phyloP scores from a whole-genome alignment of 768 basidiomycete genomes.

The Cystoderma amianthinum region DNA sequence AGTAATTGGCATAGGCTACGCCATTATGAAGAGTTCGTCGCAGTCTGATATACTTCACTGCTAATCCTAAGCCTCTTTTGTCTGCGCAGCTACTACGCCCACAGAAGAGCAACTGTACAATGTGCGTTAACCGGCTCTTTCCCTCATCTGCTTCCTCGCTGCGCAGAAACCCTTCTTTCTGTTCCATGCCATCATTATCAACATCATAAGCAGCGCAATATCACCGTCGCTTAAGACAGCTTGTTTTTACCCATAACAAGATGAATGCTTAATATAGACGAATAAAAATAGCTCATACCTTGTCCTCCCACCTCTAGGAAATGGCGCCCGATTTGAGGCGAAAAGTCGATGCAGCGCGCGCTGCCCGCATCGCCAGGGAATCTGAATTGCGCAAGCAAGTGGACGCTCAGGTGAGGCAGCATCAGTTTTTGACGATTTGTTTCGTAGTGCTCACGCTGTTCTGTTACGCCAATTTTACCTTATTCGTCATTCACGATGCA shows the following conservation, averaged over 20 bases:
- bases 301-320: conserved; percentile 37
- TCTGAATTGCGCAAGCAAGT: conserved; percentile 43
- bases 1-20: conserved; percentile 54
- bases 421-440: neutral
- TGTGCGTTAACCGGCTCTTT: conserved; percentile 19
- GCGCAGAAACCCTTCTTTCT: neutral
- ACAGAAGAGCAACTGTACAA: conserved; percentile 49
- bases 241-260: too few relatives aligned
- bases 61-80: conserved; percentile 6
- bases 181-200: neutral
- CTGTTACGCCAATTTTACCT: neutral
- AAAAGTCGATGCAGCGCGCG: conserved; percentile 55
- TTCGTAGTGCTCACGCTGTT: neutral
- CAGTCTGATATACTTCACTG: neutral
- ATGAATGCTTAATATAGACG: too few relatives aligned
- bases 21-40: conserved; percentile 51
- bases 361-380: conserved; percentile 46
- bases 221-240: too few relatives aligned
- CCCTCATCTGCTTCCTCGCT: neutral
- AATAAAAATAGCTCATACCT: conserved; percentile 1
- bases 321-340: conserved; percentile 61
- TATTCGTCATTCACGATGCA: neutral
- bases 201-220: too few relatives aligned
- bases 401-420: conserved; percentile 47
- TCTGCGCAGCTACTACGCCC: conserved; percentile 37